A percentile compares a stretch with the other conserved stretches of the same genome.
These are phyloP conservation scores for Fusarium temperatum DNA, from an alignment of 2,329 filamentous ascomycete genomes.

Conservation along the genomic window DNA sequence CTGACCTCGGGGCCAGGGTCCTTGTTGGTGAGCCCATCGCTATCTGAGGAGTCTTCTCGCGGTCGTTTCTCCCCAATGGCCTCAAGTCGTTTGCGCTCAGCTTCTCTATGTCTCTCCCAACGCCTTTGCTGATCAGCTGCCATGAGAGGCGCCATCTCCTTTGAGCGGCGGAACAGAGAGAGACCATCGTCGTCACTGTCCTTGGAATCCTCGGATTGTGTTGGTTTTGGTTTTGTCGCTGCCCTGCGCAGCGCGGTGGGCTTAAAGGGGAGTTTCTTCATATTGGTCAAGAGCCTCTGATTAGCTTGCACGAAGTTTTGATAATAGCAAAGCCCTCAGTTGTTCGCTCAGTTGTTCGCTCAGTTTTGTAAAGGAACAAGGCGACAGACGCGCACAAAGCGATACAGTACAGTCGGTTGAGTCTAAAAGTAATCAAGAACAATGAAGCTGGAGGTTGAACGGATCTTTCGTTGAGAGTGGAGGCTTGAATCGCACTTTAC, in stretches of 20 bases:
- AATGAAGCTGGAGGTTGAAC: not conserved
- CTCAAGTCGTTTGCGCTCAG: constrained; percentile 23
- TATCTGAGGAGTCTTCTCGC: constrained; percentile 27
- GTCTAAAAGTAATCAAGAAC: not conserved
- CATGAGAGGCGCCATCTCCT: constrained; percentile 58
- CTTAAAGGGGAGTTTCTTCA: constrained; percentile 60
- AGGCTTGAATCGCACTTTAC: constrained; percentile 1
- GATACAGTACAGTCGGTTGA: not conserved
- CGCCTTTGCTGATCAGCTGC: constrained; percentile 52
- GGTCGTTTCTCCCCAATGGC: constrained; percentile 34
- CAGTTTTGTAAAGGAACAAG: not conserved
- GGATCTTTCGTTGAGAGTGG: not conserved
- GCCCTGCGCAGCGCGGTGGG: constrained; percentile 54
- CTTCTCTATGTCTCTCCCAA: constrained; percentile 36
- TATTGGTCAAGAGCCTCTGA: constrained; percentile 26
- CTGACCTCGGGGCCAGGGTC: not conserved
- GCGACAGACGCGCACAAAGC: not conserved
- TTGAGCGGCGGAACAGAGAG: constrained; percentile 60
- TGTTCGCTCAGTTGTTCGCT: not conserved
- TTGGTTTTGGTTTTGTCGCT: constrained; percentile 42
- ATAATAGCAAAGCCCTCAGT: constrained; percentile 9
- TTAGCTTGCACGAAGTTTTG: constrained; percentile 12
- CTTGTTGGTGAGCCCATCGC: not conserved
- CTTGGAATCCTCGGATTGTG: constrained; percentile 21
- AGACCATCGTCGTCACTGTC: constrained; percentile 50